Evolutionary conservation across 2,329 filamentous ascomycete genomes (phyloP), one percentile per base, ranked within the genome.

Genomic region (Cladosporium sphaerospermum): DNA sequence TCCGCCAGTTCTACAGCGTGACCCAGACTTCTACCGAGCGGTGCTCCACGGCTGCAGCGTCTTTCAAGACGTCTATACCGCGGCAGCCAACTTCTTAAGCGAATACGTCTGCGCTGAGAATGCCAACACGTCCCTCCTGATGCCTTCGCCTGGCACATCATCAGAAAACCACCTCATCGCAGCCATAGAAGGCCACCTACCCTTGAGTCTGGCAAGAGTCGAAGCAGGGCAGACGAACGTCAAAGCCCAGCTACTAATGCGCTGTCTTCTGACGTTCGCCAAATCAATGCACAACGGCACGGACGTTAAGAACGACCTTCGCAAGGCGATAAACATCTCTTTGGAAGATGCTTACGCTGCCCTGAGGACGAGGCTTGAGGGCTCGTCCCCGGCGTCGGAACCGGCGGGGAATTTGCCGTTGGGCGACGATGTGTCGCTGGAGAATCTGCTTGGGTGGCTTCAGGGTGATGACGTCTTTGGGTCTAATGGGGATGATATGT

Each of bases 21-120:
- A 51, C 23, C 31, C 48, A n/a, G 48, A 34, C 32, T 51, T 51
- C 48, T 51, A 51, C 33, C 48, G 32, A 44, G 40, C 44, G 9
- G 48, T 37, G 31, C 48, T 51, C 11, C 40, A 41, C 13, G 48
- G 48, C 4, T 40, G 48, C 32, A 44, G 48, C 32, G 48, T 40
- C n/a, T 51, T 43, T n/a, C 48, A 51, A 36, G 48, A 51, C 32
- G 40, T 44, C 16, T 51, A 44, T 31, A 43, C 40, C 9, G 32
- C 23, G 5, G 40, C 48, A 23, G 40, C 39, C 10, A 51, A 51
- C 16, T 51, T 51, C 32, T 18, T 51, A 11, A 44, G 39, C 48
- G 48, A 51, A 13, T 51, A 51, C 18, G 44, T 51, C 18, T 36
- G 32, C 4, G 48, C 48, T 4, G 48, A 51, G 19, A 42, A 16